These are phyloP conservation scores for Pichia gijzeniarum DNA, from an alignment of 805 yeast species.

Conservation along the genomic window DNA sequence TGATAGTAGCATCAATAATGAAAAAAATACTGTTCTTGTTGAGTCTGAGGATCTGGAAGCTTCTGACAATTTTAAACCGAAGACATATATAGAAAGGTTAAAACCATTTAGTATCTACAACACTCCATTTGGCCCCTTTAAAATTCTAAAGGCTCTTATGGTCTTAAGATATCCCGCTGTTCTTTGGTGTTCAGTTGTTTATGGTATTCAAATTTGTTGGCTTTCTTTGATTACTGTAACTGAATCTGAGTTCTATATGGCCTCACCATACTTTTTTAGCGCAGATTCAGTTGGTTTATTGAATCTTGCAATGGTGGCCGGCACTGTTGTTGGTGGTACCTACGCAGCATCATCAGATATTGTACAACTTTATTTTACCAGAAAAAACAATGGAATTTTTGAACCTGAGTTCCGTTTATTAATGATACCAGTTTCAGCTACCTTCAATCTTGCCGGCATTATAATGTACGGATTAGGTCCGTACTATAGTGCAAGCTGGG, in stretches of 20 bases:
- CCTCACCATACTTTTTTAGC: conserved; percentile 3
- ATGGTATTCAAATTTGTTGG: conserved; percentile 7
- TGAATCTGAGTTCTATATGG: conserved; percentile 1
- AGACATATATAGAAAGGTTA: background rate
- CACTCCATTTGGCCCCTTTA: background rate
- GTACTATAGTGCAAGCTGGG: conserved; percentile 2
- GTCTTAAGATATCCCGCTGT: conserved; percentile 5
- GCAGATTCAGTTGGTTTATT: conserved; percentile 2
- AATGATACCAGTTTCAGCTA: background rate
- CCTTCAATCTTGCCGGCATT: background rate
- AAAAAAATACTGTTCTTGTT: background rate
- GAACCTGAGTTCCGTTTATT: conserved; percentile 4
- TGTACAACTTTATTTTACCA: background rate
- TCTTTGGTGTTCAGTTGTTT: background rate
- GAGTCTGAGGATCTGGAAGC: too few species aligned
- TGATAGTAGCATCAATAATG: background rate
- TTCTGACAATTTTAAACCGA: background rate
- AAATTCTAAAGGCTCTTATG: background rate
- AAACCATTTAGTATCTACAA: background rate
- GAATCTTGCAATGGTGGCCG: conserved; percentile 3
- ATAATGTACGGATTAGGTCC: conserved; percentile 5
- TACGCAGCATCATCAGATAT: conserved; percentile 1
- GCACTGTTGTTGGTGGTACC: background rate
- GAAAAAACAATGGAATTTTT: conserved; percentile 6
- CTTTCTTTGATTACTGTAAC: conserved; percentile 3